Conservation (phyloP, 108 stramenopile species). For the Cyclotella sp. region DNA sequence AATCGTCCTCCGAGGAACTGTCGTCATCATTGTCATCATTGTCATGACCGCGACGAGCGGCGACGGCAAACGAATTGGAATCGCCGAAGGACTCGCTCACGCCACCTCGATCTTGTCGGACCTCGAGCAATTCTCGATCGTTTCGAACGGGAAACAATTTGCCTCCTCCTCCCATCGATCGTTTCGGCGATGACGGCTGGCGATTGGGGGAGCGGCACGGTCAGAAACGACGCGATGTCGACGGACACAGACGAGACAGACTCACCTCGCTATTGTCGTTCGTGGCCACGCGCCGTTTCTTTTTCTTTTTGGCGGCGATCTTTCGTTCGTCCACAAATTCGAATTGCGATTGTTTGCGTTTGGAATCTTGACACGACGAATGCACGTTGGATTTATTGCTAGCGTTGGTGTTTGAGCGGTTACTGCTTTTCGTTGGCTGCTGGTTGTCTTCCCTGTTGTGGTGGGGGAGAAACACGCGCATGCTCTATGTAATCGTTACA, state of each 20-base stretch:
- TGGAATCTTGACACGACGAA: background rate
- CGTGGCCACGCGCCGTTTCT: constrained; percentile 4
- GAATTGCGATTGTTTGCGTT: background rate
- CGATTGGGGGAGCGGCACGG: background rate
- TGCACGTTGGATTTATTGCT: too few relatives aligned
- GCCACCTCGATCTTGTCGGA: background rate
- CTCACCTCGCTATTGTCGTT: background rate
- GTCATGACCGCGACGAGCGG: background rate
- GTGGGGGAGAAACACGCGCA: background rate
- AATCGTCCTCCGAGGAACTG: too few relatives aligned
- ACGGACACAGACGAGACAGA: too few relatives aligned
- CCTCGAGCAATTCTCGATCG: constrained; percentile 16
- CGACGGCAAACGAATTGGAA: background rate
- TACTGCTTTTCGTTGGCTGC: too few relatives aligned
- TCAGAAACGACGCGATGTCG: too few relatives aligned
- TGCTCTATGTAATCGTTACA: too few relatives aligned
- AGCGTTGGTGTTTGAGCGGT: too few relatives aligned
- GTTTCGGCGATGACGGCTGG: too few relatives aligned
- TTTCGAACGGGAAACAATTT: constrained; percentile 5
- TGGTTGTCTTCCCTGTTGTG: too few relatives aligned
- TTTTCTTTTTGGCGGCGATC: constrained; percentile 5
- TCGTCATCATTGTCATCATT: background rate
- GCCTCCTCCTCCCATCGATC: constrained; percentile 10
- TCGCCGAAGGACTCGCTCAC: too few relatives aligned
- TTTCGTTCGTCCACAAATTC: constrained; percentile 2